Evolutionary conservation across 768 basidiomycete species (phyloP).

Genomic region (Trametes punicea): DNA sequence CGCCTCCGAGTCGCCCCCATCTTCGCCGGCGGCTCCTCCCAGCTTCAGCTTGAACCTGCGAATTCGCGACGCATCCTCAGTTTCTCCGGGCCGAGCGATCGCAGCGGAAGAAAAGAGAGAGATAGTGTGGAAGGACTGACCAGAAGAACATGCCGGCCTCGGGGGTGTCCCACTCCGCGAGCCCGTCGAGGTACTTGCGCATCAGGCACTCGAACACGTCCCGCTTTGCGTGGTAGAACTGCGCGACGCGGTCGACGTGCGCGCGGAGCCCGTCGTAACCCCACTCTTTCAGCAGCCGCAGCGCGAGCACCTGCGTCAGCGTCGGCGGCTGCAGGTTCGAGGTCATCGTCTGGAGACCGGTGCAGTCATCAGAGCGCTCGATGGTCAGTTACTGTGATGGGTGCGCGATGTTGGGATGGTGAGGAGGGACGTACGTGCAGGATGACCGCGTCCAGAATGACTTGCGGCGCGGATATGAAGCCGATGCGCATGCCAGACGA

Average conservation of each 20-base stretch:
- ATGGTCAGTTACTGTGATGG: too few species aligned
- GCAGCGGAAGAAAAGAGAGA: not conserved
- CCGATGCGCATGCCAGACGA: conserved; percentile 79
- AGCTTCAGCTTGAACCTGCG: conserved; percentile 68
- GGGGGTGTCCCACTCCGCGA: conserved; percentile 71
- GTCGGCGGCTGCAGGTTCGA: conserved; percentile 66
- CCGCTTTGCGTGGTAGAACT: conserved; percentile 69
- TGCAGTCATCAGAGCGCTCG: too few species aligned
- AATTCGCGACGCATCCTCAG: not conserved
- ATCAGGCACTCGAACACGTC: conserved; percentile 78
- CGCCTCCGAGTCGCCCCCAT: conserved; percentile 68
- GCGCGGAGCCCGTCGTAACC: conserved; percentile 69
- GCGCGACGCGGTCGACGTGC: conserved; percentile 67
- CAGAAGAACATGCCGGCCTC: conserved; percentile 91
- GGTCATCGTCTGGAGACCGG: conserved; percentile 51
- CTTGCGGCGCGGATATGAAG: conserved; percentile 71
- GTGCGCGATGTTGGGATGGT: too few species aligned
- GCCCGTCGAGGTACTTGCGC: conserved; percentile 68
- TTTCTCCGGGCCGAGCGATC: too few species aligned
- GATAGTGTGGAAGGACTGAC: conserved; percentile 48
- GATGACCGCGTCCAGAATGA: conserved; percentile 67
- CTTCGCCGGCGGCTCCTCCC: conserved; percentile 30
- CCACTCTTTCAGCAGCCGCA: conserved; percentile 63
- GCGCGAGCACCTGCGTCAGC: conserved; percentile 60
- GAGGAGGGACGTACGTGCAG: conserved; percentile 47